phyloP scores from a whole-genome alignment of 2,329 filamentous ascomycete species.

The Sclerotinia sclerotiorum region DNA sequence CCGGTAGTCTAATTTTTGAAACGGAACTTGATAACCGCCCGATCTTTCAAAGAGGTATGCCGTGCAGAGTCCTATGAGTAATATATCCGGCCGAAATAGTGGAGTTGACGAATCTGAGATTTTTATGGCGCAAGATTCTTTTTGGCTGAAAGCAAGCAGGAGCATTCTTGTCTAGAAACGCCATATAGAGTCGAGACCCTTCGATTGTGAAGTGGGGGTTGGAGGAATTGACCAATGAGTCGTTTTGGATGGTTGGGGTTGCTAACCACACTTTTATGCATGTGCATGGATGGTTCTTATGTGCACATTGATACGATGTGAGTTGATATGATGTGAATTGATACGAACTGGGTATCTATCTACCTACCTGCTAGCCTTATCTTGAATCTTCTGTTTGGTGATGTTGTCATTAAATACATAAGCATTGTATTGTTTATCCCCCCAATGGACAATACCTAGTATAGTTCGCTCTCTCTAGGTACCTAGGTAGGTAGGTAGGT shows the following conservation, averaged over 20 bases:
- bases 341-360: not conserved
- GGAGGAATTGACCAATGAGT: not conserved
- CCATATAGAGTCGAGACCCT: not conserved
- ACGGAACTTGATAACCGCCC: not conserved
- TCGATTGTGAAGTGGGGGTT: not conserved
- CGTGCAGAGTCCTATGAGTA: not conserved
- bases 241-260: not conserved
- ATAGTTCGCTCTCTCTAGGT: not conserved
- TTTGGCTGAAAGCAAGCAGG: not conserved
- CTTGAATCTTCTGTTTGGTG: not conserved
- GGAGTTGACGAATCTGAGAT: not conserved
- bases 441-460: not conserved
- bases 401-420: not conserved
- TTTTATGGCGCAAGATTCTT: not conserved
- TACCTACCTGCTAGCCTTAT: not conserved
- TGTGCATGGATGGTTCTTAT: not conserved
- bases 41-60: conserved; percentile 6
- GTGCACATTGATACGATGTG: not conserved
- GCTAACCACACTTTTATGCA: conserved; percentile 6
- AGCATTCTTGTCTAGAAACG: not conserved
- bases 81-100: conserved; percentile 10
- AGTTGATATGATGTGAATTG: not conserved
- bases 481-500: too few relatives aligned
- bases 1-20: not conserved
- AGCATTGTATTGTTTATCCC: not conserved